Evolutionary conservation across 148 eudicot species (phyloP), one percentile per base, ranked within the genome.

Genomic region (Chenopodium quinoa): DNA sequence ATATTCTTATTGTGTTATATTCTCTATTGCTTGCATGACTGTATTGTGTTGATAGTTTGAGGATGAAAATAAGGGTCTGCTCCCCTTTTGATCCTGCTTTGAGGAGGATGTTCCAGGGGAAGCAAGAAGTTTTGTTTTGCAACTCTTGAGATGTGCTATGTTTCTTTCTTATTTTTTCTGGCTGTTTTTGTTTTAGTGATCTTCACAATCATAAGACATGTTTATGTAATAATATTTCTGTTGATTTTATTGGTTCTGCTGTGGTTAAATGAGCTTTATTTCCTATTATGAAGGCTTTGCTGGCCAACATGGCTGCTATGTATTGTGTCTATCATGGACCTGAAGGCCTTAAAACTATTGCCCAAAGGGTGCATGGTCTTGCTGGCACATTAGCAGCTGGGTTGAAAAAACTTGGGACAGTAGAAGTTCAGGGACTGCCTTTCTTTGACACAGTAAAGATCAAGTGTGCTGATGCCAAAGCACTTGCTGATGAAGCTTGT

Each of bases 241-340:
- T 3, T 73, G 19, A 50, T 50, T 9, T 14, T 2, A 32, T 50
- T 52, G 69, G 14, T 77, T 23, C 23, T 52, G 7, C 20, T 73
- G 67, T 47, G 77, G 47, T 50, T 80, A 4, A 56, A 50, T 77
- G 75, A 80, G 22, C 9, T 23, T 58, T 34, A 29, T 67, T 63
- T 81, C 48, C 62, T 81, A 66, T 81, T 84, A 16, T 87, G 79
- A 71, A 95, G 99, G 97, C 97, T 48, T 86, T 95, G 90, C 93
- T 95, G 83, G 99, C 97, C 80, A 95, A 95, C 88, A 95, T 95
- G 99, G 97, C 99, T 90, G 99, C 94, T 17, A 95, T 95, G 99
- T 95, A 87, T 88, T 95, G 97, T 84, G 95, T 95, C 70, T 95
- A 95, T 81, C 99, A 95, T 87, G 99, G 99, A 76, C 99, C 99